These are phyloP conservation scores for Setaria italica DNA, from an alignment of 202 grass and related monocot species.

Conservation along the genomic window DNA sequence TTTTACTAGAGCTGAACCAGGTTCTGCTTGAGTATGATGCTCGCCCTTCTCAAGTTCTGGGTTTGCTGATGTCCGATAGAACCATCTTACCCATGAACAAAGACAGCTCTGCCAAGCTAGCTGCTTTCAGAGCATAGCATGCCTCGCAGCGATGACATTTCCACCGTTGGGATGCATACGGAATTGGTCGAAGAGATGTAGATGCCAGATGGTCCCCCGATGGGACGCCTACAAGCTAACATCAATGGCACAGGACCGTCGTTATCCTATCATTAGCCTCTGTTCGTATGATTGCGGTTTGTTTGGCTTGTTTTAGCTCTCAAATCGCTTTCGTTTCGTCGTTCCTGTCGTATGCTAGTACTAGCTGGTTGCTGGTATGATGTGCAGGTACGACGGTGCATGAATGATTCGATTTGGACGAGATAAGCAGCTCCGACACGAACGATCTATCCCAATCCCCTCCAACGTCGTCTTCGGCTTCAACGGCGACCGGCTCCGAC, in stretches of 20 bases:
- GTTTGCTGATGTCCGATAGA: background rate
- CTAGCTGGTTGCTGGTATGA: background rate
- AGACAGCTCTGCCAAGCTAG: background rate
- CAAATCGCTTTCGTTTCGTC: background rate
- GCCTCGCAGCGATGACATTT: background rate
- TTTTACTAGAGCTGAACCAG: background rate
- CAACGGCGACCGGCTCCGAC: too few relatives aligned
- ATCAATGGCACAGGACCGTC: background rate
- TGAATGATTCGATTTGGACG: slow-evolving; percentile 9
- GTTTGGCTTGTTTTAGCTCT: background rate
- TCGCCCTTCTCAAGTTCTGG: background rate
- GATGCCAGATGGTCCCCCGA: background rate
- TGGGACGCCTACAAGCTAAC: background rate
- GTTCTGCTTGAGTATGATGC: background rate
- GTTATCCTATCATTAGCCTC: background rate
- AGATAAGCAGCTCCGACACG: background rate
- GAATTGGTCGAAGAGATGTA: background rate
- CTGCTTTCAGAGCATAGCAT: background rate
- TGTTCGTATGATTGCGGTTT: background rate
- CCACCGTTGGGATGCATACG: background rate
- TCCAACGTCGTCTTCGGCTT: background rate
- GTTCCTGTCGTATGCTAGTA: background rate
- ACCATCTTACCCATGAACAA: background rate
- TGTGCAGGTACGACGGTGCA: background rate
- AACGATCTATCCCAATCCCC: background rate